Percentiles rank a stretch among this genome's conserved stretches.
Conservation (phyloP, 1,139 yeast species). For the Suhomyces taliae region DNA sequence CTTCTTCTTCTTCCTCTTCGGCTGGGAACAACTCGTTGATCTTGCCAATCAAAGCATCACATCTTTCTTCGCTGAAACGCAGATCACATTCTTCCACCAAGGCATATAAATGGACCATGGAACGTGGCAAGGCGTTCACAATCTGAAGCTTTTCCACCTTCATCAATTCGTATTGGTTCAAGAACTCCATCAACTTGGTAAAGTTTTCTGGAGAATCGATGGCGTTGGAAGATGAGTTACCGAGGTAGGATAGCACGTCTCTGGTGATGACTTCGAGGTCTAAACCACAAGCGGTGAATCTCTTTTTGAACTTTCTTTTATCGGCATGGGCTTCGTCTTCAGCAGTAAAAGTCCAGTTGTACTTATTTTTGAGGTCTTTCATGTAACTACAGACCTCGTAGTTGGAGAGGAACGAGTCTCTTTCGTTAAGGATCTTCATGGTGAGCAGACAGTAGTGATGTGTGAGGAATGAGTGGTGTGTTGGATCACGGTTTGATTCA, state of each 20-base stretch:
- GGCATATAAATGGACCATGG: conserved; percentile 75
- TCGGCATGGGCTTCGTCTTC: conserved; percentile 32
- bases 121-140: conserved; percentile 74
- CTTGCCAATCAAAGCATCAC: conserved; percentile 53
- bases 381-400: conserved; percentile 69
- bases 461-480: neutral
- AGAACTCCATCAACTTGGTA: conserved; percentile 48
- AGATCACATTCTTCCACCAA: conserved; percentile 91
- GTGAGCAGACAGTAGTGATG: neutral
- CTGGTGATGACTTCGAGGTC: conserved; percentile 67
- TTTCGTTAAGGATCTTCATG: conserved; percentile 44
- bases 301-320: conserved; percentile 35
- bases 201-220: conserved; percentile 51
- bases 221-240: conserved; percentile 42
- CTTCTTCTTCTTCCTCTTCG: conserved; percentile 35
- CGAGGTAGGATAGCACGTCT: conserved; percentile 55
- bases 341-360: conserved; percentile 46
- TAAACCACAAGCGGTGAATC: conserved; percentile 45
- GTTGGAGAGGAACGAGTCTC: conserved; percentile 70
- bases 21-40: conserved; percentile 52
- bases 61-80: conserved; percentile 65
- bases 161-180: conserved; percentile 61
- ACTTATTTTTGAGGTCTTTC: conserved; percentile 46
- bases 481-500: too few relatives aligned
- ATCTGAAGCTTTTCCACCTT: conserved; percentile 85